A percentile compares a stretch with the other conserved stretches of the same genome.
Evolutionary conservation across 2,329 filamentous ascomycete genomes (phyloP).

Genomic region (Paracamarosporium sp.): DNA sequence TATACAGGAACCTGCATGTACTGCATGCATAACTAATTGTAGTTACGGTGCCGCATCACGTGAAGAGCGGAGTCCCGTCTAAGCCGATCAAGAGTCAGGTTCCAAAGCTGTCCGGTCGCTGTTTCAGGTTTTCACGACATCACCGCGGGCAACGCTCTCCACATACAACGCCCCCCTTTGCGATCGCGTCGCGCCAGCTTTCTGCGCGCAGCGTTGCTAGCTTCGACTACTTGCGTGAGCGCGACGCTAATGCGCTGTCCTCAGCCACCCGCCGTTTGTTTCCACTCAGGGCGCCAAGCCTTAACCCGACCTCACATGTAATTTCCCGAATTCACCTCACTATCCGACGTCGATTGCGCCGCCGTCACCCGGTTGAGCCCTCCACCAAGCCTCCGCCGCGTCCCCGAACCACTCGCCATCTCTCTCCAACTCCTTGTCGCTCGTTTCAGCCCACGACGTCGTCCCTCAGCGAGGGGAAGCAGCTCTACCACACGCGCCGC

Average conservation of each 20-base stretch:
- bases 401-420: constrained; percentile 12
- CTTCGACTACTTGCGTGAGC: background rate
- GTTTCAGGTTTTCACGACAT: constrained; percentile 7
- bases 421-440: constrained; percentile 16
- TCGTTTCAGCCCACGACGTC: constrained; percentile 23
- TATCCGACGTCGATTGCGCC: constrained; percentile 24
- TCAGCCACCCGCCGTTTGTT: constrained; percentile 37
- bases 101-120: background rate
- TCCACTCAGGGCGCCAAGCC: constrained; percentile 42
- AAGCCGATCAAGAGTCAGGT: background rate
- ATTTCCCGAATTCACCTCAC: constrained; percentile 40
- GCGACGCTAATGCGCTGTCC: constrained; percentile 15
- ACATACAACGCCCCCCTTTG: background rate
- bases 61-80: constrained; percentile 2
- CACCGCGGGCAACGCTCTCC: background rate
- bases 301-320: constrained; percentile 30
- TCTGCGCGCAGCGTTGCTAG: background rate
- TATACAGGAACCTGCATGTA: background rate
- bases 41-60: background rate
- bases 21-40: background rate
- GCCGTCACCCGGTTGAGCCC: constrained; percentile 11
- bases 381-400: constrained; percentile 9
- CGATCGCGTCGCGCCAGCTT: constrained; percentile 1
- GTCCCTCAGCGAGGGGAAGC: background rate
- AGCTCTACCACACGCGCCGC: constrained; percentile 3